Percentiles rank a stretch among this genome's conserved stretches.
These are phyloP conservation scores for Pleurotus citrinopileatus DNA, from an alignment of 768 basidiomycete species.

Conservation along the genomic window DNA sequence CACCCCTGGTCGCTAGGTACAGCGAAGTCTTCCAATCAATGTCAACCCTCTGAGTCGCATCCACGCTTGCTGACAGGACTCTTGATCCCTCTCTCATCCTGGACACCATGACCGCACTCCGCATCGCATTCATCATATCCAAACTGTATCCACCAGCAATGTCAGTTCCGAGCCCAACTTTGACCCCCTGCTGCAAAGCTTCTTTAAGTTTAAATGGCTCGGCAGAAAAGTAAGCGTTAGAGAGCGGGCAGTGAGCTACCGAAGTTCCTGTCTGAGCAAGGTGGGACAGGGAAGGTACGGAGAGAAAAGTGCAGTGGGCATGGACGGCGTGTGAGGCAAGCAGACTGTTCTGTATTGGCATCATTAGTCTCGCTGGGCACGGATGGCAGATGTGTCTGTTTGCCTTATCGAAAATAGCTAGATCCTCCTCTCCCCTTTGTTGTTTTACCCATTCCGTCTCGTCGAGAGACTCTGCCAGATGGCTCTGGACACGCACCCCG, in stretches of 20 bases:
- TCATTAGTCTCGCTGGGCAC: not conserved
- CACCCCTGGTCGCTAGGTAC: conserved; percentile 80
- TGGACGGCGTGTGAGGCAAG: conserved; percentile 68
- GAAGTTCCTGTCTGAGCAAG: conserved; percentile 52
- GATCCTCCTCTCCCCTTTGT: conserved; percentile 62
- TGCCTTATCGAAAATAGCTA: conserved; percentile 74
- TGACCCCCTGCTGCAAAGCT: conserved; percentile 59
- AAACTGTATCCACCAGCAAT: conserved; percentile 83
- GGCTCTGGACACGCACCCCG: conserved; percentile 68
- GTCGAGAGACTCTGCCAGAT: conserved; percentile 78
- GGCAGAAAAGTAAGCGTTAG: conserved; percentile 84
- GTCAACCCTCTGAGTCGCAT: conserved; percentile 31
- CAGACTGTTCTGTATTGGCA: conserved; percentile 46
- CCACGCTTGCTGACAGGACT: conserved; percentile 22
- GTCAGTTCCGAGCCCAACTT: conserved; percentile 82
- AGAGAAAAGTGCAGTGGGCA: conserved; percentile 87
- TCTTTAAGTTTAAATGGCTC: conserved; percentile 68
- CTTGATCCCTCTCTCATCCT: conserved; percentile 59
- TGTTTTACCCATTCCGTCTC: conserved; percentile 69
- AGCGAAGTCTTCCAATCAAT: conserved; percentile 82
- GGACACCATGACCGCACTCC: conserved; percentile 71
- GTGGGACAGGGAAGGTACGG: conserved; percentile 43
- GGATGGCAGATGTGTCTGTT: conserved; percentile 8
- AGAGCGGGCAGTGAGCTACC: conserved; percentile 86
- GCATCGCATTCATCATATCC: conserved; percentile 78